Conservation (phyloP, 1,284 basidiomycete genomes). For the Veloporphyrellus conicus region DNA sequence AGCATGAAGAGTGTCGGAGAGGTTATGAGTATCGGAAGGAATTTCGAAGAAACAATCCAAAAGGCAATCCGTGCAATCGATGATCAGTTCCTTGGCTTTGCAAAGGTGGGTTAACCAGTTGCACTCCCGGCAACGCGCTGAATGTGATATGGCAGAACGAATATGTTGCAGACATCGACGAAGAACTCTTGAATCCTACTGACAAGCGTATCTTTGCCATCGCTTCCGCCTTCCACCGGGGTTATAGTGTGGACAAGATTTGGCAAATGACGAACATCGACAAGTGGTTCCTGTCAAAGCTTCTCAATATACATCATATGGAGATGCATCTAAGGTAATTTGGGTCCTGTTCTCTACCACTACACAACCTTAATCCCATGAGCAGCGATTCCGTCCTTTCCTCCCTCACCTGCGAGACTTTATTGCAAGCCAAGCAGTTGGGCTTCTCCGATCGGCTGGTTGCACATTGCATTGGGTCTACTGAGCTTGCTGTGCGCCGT, state of each 20-base stretch:
- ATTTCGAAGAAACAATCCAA: conserved; percentile 97
- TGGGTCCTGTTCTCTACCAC: neutral
- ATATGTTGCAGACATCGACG: conserved; percentile 77
- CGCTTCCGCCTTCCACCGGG: conserved; percentile 81
- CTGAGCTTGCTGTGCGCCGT: conserved; percentile 83
- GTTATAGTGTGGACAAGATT: conserved; percentile 93
- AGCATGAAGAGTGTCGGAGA: conserved; percentile 99
- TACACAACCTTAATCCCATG: conserved; percentile 3
- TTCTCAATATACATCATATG: conserved; percentile 79
- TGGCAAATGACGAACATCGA: conserved; percentile 98
- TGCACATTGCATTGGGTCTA: conserved; percentile 76
- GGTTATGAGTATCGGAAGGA: conserved; percentile 98
- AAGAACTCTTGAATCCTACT: conserved; percentile 83
- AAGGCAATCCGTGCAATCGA: conserved; percentile 97
- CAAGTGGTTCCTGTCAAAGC: conserved; percentile 93
- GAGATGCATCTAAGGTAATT: conserved; percentile 71
- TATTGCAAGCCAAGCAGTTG: conserved; percentile 88
- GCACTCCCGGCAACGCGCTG: neutral
- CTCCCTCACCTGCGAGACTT: conserved; percentile 59
- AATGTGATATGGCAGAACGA: conserved; percentile 57
- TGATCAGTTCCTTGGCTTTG: conserved; percentile 90
- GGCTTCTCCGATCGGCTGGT: conserved; percentile 96
- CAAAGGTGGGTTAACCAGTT: conserved; percentile 53
- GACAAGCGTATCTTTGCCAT: conserved; percentile 93
- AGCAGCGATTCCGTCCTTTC: conserved; percentile 67